Conservation (phyloP, 495 filamentous ascomycete species). For the Cryomyces minteri region DNA sequence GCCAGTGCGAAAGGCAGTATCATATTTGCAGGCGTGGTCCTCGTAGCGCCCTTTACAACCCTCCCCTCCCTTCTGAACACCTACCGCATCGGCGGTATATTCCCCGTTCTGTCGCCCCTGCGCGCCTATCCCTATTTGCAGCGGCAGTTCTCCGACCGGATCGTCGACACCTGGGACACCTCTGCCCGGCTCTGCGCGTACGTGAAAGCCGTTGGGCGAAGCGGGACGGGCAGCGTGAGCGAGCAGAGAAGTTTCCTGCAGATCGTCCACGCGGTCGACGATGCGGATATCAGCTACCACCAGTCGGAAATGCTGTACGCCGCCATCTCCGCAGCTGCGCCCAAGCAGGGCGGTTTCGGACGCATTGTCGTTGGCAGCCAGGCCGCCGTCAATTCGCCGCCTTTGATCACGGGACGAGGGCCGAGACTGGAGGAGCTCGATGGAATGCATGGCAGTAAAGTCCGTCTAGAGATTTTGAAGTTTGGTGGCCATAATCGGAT, state of each 20-base stretch:
- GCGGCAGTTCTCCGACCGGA: slow-evolving; percentile 24
- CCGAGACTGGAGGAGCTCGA: not conserved
- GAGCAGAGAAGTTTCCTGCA: slow-evolving; percentile 3
- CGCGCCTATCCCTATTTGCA: slow-evolving; percentile 32
- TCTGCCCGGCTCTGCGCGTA: slow-evolving; percentile 23
- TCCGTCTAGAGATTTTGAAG: too few species aligned
- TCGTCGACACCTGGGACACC: slow-evolving; percentile 40
- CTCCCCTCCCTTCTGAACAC: slow-evolving; percentile 51
- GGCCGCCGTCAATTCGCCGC: too few species aligned
- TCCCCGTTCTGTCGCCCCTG: slow-evolving; percentile 67
- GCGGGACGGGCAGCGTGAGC: slow-evolving; percentile 22
- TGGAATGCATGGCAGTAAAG: not conserved
- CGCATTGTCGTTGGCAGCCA: too few species aligned
- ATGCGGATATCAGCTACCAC: slow-evolving; percentile 16
- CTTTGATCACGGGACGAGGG: not conserved
- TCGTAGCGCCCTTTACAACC: slow-evolving; percentile 63
- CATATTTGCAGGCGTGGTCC: slow-evolving; percentile 48
- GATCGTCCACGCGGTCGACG: slow-evolving; percentile 18
- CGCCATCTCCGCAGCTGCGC: slow-evolving; percentile 1
- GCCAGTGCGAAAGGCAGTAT: not conserved
- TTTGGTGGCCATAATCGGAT: too few species aligned
- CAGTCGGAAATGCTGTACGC: slow-evolving; percentile 14
- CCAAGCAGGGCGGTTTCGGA: too few species aligned
- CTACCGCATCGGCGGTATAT: slow-evolving; percentile 52
- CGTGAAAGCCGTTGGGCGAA: slow-evolving; percentile 1